Evolutionary conservation across 192 early-diverging fungal species (phyloP), one percentile per base, ranked within the genome.

Genomic region (Chytriomyces confervae): DNA sequence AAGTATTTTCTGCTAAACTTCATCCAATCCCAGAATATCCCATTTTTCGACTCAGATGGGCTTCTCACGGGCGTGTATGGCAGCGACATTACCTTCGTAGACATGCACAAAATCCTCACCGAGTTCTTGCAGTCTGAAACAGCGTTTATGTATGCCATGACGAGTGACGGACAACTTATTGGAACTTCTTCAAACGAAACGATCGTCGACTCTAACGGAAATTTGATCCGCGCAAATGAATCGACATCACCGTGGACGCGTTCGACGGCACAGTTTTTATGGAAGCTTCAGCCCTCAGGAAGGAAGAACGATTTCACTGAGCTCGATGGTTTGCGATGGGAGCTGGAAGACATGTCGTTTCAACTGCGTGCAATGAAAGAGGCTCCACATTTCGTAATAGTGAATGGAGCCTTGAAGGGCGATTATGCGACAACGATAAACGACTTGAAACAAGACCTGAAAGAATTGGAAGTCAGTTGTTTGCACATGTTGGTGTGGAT

Each of bases 361-460:
- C 66, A 68, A 68, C 24, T 68, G 18, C 66, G 66, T 5, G 66
- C 44, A 7, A 47, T 68, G 66, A 18, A 43, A 16, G n/a, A 68
- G 7, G 7, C 66, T 13, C 66, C 66, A 2, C 3, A 68, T 16
- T 46, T 68, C 3, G 44, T 68, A 5, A 23, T 68, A 5, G 66
- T 63, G 18, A 63, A 63, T 63, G 62, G 62, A 63, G 62, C 62
- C 6, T 36, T 36, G 23, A 13, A 24, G 13, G 36, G 62, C 62
- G 62, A 63, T 11, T 23, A 29, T 24, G 10, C 36, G 62, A 6
- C 23, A 13, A 20, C 23, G 36, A 20, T 63, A 10, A 36, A 63
- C 36, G 23, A 63, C 11, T 29, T 63, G 13, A 24, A 20, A 24
- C 10, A 13, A 29, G 18, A 63, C 5, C 10, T 63, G 16, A 36